Evolutionary conservation across 1,139 yeast species (phyloP), one percentile per base, ranked within the genome.

Genomic region (Taiozyma sp.): DNA sequence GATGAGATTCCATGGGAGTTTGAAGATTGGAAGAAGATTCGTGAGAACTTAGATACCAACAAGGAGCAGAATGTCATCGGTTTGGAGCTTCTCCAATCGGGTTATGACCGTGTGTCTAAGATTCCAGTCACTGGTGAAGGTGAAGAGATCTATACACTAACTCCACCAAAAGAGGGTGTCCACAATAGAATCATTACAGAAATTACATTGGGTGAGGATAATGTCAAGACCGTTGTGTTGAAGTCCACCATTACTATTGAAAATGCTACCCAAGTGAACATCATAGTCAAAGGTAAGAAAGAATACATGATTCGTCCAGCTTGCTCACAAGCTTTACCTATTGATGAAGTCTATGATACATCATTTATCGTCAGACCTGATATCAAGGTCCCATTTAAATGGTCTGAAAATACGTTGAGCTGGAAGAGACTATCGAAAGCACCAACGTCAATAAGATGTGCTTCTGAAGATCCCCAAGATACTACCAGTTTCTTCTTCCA

Each of bases 11-110:
- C 91, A 0, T 95, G 98, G 98, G 83, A 93, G 43, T 95, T 95
- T 71, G 96, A 91, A 62, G 97, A 93, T 62, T 93, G 98, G 97
- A 77, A 88, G 55, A 77, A 77, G 35, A 80, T 90, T 22, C 83
- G 99, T 66, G 96, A 93, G 62, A 82, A 83, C 53, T 71, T 90
- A 51, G 84, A 81, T 55, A 80, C 88, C 2, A 85, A 85, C 55
- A 79, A 77, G 46, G 80, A 77, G 28, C 74, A 73, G 22, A 85
- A 83, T 42, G 72, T 76, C 2, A 68, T 91, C 43, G 91, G 86
- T 0, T 75, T 90, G 21, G 75, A 75, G 43, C 67, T 89, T 19
- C 47, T 78, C 4, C 80, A 75, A 45, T 77, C 88, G 0, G 72
- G 75, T 0, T 85, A 81, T 59, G 78, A 76, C 3, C 75, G 76